These are phyloP conservation scores for Reutealis trisperma DNA, from an alignment of 345 rosid species.

Conservation along the genomic window DNA sequence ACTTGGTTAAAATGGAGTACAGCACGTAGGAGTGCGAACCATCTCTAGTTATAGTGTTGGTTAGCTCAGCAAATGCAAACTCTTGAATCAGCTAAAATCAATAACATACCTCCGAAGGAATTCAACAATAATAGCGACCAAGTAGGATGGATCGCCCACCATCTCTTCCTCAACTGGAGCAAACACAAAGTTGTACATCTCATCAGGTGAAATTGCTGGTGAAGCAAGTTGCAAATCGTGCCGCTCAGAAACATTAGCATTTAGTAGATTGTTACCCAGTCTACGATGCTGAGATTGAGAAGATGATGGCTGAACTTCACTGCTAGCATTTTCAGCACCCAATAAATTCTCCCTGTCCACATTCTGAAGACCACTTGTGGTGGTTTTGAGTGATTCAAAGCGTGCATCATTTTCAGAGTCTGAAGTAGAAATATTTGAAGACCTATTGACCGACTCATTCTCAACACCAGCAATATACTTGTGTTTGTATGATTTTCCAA, in stretches of 20 bases:
- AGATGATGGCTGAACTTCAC: constrained; percentile 37
- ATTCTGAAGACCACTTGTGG: constrained; percentile 37
- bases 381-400: constrained; percentile 38
- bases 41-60: neutral
- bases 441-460: constrained; percentile 38
- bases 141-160: constrained; percentile 84
- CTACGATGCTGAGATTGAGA: constrained; percentile 43
- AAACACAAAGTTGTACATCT: constrained; percentile 83
- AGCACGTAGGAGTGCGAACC: neutral
- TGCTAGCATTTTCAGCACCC: constrained; percentile 39
- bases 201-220: constrained; percentile 90
- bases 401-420: constrained; percentile 53
- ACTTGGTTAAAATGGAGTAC: neutral
- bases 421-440: constrained; percentile 45
- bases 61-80: neutral
- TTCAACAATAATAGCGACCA: constrained; percentile 77
- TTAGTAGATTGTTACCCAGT: constrained; percentile 41
- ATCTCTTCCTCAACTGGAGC: constrained; percentile 84
- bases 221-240: constrained; percentile 73
- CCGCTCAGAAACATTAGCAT: constrained; percentile 53
- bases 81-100: constrained; percentile 12
- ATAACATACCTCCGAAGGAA: constrained; percentile 75
- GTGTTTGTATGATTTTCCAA: constrained; percentile 38
- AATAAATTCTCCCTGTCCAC: constrained; percentile 34
- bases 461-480: constrained; percentile 31